A percentile compares a stretch with the other conserved stretches of the same genome.
These are phyloP conservation scores for Candolleomyces efflorescens DNA, from an alignment of 768 basidiomycete species.

Conservation along the genomic window DNA sequence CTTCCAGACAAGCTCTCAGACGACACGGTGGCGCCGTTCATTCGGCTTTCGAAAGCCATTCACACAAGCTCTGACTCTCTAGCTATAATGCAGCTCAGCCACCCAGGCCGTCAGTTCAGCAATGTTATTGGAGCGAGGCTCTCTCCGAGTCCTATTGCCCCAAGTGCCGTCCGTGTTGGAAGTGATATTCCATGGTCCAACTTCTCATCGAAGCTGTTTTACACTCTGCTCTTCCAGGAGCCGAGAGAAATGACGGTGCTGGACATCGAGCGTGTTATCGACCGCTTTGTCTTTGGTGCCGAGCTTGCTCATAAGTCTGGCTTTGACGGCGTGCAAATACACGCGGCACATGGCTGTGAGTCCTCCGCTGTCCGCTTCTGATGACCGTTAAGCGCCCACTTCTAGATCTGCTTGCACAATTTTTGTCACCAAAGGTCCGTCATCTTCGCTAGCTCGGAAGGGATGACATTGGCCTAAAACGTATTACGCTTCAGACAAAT, in stretches of 20 bases:
- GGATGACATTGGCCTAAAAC: background rate
- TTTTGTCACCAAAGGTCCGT: slow-evolving; percentile 66
- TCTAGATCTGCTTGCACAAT: slow-evolving; percentile 74
- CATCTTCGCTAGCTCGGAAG: background rate
- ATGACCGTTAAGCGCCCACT: background rate
- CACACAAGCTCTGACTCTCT: slow-evolving; percentile 26
- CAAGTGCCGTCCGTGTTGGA: slow-evolving; percentile 58
- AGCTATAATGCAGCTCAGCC: slow-evolving; percentile 80
- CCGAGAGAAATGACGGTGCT: slow-evolving; percentile 53
- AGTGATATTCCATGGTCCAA: slow-evolving; percentile 14
- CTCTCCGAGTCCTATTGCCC: slow-evolving; percentile 64
- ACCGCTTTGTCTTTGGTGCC: slow-evolving; percentile 66
- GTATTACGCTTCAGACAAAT: slow-evolving; percentile 27
- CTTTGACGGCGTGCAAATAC: slow-evolving; percentile 85
- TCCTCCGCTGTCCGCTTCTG: slow-evolving; percentile 12
- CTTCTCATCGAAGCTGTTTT: slow-evolving; percentile 33
- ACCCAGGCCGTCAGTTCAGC: slow-evolving; percentile 78
- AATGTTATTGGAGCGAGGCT: slow-evolving; percentile 66
- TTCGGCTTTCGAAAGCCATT: slow-evolving; percentile 32
- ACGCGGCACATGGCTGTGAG: slow-evolving; percentile 84
- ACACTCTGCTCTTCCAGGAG: slow-evolving; percentile 54
- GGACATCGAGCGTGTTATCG: slow-evolving; percentile 61
- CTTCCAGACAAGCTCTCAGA: slow-evolving; percentile 43
- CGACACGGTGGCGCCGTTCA: slow-evolving; percentile 46
- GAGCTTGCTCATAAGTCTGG: slow-evolving; percentile 58